Conservation (phyloP, 2,329 filamentous ascomycete species). For the Conoideocrella luteorostrata region DNA sequence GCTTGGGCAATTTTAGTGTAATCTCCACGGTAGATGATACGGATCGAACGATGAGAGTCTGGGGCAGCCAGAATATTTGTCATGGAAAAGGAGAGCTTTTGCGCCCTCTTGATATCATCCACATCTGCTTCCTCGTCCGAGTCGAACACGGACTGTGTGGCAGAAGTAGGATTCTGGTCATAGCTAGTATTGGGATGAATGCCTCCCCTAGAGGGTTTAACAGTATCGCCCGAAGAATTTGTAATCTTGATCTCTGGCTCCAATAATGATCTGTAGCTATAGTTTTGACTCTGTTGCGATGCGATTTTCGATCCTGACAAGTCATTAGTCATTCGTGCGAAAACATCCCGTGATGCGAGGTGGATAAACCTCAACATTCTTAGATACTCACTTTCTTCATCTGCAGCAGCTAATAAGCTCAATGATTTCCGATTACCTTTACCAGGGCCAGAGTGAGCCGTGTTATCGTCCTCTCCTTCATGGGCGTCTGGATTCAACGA, state of each 20-base stretch:
- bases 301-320: slow-evolving; percentile 47
- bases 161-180: slow-evolving; percentile 57
- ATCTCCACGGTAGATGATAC: slow-evolving; percentile 86
- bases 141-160: slow-evolving; percentile 55
- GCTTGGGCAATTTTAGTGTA: slow-evolving; percentile 70
- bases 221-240: slow-evolving; percentile 54
- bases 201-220: slow-evolving; percentile 46
- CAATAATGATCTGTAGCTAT: slow-evolving; percentile 58
- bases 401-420: slow-evolving; percentile 65
- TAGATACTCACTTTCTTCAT: slow-evolving; percentile 65
- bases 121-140: slow-evolving; percentile 84
- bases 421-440: slow-evolving; percentile 38
- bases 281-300: slow-evolving; percentile 35
- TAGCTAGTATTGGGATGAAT: slow-evolving; percentile 83
- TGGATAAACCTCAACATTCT: not conserved
- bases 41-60: slow-evolving; percentile 72
- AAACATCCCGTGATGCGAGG: not conserved
- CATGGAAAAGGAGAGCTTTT: slow-evolving; percentile 74
- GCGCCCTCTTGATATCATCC: slow-evolving; percentile 79
- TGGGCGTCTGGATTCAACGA: slow-evolving; percentile 35
- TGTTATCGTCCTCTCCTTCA: slow-evolving; percentile 28
- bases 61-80: slow-evolving; percentile 73
- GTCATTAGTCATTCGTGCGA: slow-evolving; percentile 9
- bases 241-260: slow-evolving; percentile 63
- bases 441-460: slow-evolving; percentile 22